Evolutionary conservation across 768 basidiomycete genomes (phyloP).

Genomic region (Xanthoconium stramineum): DNA sequence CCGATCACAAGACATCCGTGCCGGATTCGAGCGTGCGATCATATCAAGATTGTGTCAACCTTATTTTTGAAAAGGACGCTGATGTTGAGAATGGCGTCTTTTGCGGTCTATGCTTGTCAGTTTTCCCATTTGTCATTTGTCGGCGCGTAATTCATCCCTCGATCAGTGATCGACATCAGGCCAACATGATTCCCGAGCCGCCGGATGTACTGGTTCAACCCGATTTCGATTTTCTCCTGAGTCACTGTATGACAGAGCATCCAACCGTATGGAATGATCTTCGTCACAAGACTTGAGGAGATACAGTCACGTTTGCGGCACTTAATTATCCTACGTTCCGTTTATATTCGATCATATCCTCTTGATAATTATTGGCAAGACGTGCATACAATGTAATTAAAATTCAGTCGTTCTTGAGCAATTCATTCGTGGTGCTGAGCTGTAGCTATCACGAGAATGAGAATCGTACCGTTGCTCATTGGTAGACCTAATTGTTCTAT

Average conservation of each 20-base stretch:
- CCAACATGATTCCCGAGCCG: slow-evolving; percentile 25
- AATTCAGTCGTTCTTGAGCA: background rate
- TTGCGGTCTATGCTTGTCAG: slow-evolving; percentile 56
- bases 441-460: no score
- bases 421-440: no score
- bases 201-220: slow-evolving; percentile 29
- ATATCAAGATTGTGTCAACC: slow-evolving; percentile 40
- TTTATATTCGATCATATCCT: slow-evolving; percentile 10
- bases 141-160: background rate
- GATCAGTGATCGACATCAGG: slow-evolving; percentile 26
- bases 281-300: slow-evolving; percentile 20
- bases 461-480: no score
- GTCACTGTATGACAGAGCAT: slow-evolving; percentile 50
- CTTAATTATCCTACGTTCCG: slow-evolving; percentile 9
- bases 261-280: slow-evolving; percentile 47
- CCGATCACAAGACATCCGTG: background rate
- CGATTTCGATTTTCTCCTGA: slow-evolving; percentile 40
- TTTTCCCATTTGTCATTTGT: slow-evolving; percentile 5
- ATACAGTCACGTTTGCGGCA: background rate
- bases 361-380: slow-evolving; percentile 15
- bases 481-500: no score
- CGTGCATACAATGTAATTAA: slow-evolving; percentile 5
- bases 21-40: slow-evolving; percentile 32
- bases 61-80: slow-evolving; percentile 34
- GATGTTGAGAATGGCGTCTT: slow-evolving; percentile 28